Conservation (phyloP, 2,329 filamentous ascomycete genomes). For the Sporothrix curviconia region DNA sequence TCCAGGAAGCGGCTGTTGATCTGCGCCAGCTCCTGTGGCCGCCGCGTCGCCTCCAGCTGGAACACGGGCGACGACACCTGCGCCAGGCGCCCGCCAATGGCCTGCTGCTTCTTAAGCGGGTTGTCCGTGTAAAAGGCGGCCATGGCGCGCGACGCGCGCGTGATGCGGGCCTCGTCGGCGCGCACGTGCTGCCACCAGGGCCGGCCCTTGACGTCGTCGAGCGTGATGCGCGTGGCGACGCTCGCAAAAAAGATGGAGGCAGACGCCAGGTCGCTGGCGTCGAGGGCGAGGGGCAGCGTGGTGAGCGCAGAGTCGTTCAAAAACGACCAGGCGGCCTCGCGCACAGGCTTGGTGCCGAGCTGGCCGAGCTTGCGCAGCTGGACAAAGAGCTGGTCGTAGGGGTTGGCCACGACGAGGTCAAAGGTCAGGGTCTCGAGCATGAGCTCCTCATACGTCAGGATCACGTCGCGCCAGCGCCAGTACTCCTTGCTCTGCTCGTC, state of each 20-base stretch:
- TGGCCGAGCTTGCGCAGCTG: conserved; percentile 44
- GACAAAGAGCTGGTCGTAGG: conserved; percentile 77
- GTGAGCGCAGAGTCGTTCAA: conserved; percentile 87
- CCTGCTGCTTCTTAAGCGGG: conserved; percentile 47
- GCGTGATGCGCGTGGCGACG: conserved; percentile 63
- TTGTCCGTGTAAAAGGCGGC: conserved; percentile 61
- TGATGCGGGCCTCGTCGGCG: conserved; percentile 63
- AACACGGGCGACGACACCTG: conserved; percentile 49
- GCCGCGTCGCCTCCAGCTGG: conserved; percentile 48
- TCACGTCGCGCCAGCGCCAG: conserved; percentile 95
- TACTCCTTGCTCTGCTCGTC: conserved; percentile 98
- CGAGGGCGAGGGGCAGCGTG: conserved; percentile 73
- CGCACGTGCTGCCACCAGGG: conserved; percentile 83
- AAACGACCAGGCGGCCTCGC: conserved; percentile 63
- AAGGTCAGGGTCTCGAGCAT: conserved; percentile 91
- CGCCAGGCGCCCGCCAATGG: not conserved
- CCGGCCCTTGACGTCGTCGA: conserved; percentile 68
- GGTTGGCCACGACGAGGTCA: conserved; percentile 83
- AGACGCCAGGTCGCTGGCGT: conserved; percentile 73
- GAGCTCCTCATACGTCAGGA: conserved; percentile 84
- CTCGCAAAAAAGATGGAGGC: conserved; percentile 82
- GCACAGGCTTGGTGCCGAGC: conserved; percentile 19
- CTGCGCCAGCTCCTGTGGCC: conserved; percentile 42
- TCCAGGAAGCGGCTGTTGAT: conserved; percentile 42
- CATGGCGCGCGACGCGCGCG: conserved; percentile 69